A percentile compares a stretch with the other conserved stretches of the same genome.
Evolutionary conservation across 2,329 filamentous ascomycete species (phyloP).

Genomic region (Cadophora malorum): DNA sequence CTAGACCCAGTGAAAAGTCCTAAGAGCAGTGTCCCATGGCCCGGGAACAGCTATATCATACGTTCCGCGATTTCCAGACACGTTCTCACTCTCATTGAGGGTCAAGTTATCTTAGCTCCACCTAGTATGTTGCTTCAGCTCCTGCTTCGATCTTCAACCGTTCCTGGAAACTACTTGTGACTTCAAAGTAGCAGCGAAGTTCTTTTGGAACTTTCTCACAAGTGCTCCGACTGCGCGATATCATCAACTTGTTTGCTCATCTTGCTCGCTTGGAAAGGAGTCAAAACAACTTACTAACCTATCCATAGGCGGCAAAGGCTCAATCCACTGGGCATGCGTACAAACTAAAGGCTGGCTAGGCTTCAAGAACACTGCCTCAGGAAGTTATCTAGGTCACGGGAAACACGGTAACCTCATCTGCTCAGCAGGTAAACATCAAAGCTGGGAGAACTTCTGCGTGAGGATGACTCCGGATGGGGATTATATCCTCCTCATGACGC

Average conservation of each 20-base stretch:
- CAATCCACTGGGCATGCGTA: conserved; percentile 36
- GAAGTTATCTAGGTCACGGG: conserved; percentile 33
- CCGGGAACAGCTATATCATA: conserved; percentile 35
- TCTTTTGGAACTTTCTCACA: too few species aligned
- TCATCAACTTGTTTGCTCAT: too few species aligned
- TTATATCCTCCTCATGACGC: conserved; percentile 36
- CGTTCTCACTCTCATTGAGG: conserved; percentile 32
- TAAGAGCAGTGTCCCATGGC: conserved; percentile 32
- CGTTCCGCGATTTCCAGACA: conserved; percentile 32
- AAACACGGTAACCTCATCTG: conserved; percentile 29
- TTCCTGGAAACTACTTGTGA: background rate
- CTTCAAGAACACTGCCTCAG: conserved; percentile 32
- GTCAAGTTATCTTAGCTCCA: conserved; percentile 27
- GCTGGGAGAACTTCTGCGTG: conserved; percentile 36
- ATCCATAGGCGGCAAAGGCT: conserved; percentile 26
- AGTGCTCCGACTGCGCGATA: too few species aligned
- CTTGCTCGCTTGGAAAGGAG: too few species aligned
- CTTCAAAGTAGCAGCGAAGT: too few species aligned
- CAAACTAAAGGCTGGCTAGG: conserved; percentile 38
- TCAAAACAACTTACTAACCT: background rate
- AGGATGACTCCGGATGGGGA: conserved; percentile 34
- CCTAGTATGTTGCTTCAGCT: conserved; percentile 16
- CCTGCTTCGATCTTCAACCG: background rate
- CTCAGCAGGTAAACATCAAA: conserved; percentile 25
- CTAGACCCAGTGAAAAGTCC: background rate